These are phyloP conservation scores for Rhodotorula diobovata DNA, from an alignment of 768 basidiomycete genomes.

Conservation along the genomic window DNA sequence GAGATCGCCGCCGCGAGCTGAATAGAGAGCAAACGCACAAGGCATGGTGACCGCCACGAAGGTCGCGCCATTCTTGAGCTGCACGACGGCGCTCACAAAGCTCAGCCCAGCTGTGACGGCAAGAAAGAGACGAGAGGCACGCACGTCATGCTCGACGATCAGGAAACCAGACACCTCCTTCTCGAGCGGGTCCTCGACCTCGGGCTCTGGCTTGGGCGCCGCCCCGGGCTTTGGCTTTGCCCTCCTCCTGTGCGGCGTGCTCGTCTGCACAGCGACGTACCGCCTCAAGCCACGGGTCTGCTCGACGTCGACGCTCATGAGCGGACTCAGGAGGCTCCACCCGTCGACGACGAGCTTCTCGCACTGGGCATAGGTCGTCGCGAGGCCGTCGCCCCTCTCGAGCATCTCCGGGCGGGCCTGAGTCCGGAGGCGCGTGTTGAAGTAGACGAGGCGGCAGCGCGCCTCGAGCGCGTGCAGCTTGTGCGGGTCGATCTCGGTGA, in stretches of 20 bases:
- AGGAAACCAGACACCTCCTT: conserved; percentile 16
- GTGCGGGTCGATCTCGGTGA: not conserved
- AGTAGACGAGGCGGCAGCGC: conserved; percentile 12
- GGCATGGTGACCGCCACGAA: conserved; percentile 24
- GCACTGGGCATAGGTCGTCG: conserved; percentile 8
- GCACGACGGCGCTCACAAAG: too few species aligned
- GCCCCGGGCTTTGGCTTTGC: conserved; percentile 15
- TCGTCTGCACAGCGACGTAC: conserved; percentile 7
- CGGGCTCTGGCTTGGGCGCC: not conserved
- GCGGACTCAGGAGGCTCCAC: conserved; percentile 13
- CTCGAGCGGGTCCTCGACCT: conserved; percentile 1
- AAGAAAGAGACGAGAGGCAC: not conserved
- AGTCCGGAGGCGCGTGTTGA: conserved; percentile 3
- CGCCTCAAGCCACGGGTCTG: not conserved
- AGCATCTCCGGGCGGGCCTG: conserved; percentile 20
- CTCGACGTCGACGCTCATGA: conserved; percentile 13
- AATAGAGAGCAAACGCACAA: not conserved
- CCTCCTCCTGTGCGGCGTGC: conserved; percentile 11
- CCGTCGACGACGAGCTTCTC: conserved; percentile 24
- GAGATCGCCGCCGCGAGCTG: not conserved
- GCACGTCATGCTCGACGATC: conserved; percentile 22
- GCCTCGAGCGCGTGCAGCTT: conserved; percentile 1
- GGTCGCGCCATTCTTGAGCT: conserved; percentile 4
- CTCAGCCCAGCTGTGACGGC: not conserved
- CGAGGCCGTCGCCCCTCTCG: conserved; percentile 17